Base-by-base conservation (phyloP, 1,284 basidiomycete genomes). In the Bondarzewia mesenterica region DNA sequence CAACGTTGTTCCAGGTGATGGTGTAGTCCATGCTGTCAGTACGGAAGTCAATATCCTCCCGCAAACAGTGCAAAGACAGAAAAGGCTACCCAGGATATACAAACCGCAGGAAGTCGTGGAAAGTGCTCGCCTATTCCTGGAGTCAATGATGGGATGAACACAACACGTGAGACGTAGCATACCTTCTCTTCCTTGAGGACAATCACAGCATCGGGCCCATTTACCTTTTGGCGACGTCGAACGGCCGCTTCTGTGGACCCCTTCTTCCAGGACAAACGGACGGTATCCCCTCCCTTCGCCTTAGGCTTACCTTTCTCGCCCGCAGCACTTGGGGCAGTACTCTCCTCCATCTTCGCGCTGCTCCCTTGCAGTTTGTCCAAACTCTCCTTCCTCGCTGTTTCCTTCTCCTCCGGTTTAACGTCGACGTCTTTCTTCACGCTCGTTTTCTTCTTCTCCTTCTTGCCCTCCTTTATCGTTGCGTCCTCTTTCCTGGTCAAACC, bases 1-100 rank as follows among this genome's bases (percentile, higher is more conserved):
- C 90, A 25, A 91, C 92, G 61, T 94, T 94, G 56, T 90, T 89
- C 92, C 92, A 95, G 1, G 88, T 86, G 48, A 93, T 91, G 7
- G 88, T 89, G 66, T 91, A 93, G 57, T 91, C 85, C 47, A 93
- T 75, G 56, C 87, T 90, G 56, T 25, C 14, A 20, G 29, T 45
- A 23, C 32, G 18, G 36, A 25, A 21, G 20, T n/a, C n/a, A 40
- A 46, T 53, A 18, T 37, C 27, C 15, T 27, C 40, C 40, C 43
- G 37, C 23, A 20, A n/a, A 22, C 32, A 32, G 14, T 23, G 14
- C 7, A 27, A 12, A 12, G 5, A 7, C 29, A 18, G 15, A 46
- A 40, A 20, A 12, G 37, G 47, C 29, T 63, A 88, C 86, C 88
- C 85, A 18, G 89, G 89, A 61, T 92, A 92, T 45, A 92, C 80